A percentile compares a stretch with the other conserved stretches of the same genome.
Evolutionary conservation across 257 asterid species (phyloP).

Genomic region (Oldenlandia corymbosa): DNA sequence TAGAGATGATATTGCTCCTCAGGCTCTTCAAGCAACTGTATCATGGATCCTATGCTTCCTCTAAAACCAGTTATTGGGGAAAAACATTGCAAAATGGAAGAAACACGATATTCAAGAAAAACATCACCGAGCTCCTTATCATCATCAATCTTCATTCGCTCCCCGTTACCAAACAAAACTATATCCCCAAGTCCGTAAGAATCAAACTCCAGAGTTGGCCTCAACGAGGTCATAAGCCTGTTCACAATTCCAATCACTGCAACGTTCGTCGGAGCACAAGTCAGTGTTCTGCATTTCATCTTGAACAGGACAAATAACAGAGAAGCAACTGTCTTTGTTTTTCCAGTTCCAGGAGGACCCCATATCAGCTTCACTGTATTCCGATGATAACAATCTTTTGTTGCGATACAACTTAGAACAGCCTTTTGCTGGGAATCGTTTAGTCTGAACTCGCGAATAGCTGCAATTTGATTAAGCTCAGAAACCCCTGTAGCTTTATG

Average conservation of each 20-base stretch:
- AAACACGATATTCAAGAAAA: slow-evolving; percentile 52
- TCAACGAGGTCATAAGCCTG: slow-evolving; percentile 38
- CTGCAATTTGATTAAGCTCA: slow-evolving; percentile 12
- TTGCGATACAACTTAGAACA: slow-evolving; percentile 35
- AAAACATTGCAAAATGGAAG: slow-evolving; percentile 33
- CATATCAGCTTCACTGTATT: slow-evolving; percentile 51
- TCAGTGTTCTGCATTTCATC: slow-evolving; percentile 45
- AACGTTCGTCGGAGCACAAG: slow-evolving; percentile 71
- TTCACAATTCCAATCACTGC: slow-evolving; percentile 42
- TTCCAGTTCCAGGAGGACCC: slow-evolving; percentile 94
- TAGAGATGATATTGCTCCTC: slow-evolving; percentile 28
- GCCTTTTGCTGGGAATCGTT: slow-evolving; percentile 51
- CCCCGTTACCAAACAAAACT: slow-evolving; percentile 54
- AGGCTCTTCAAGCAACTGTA: slow-evolving; percentile 46
- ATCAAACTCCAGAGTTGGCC: slow-evolving; percentile 18
- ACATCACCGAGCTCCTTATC: slow-evolving; percentile 46
- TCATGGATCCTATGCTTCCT: slow-evolving; percentile 27
- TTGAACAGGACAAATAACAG: slow-evolving; percentile 31
- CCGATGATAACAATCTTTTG: slow-evolving; percentile 39
- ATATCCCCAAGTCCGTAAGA: slow-evolving; percentile 68
- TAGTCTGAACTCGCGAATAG: slow-evolving; percentile 25
- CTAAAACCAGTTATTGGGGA: slow-evolving; percentile 49
- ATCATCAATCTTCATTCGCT: slow-evolving; percentile 52
- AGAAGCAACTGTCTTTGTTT: slow-evolving; percentile 51
- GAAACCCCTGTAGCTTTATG: slow-evolving; percentile 6